Percentiles rank a stretch among this genome's conserved stretches.
Conservation (phyloP, 768 basidiomycete genomes). For the Xerocomellus amylosporus region DNA sequence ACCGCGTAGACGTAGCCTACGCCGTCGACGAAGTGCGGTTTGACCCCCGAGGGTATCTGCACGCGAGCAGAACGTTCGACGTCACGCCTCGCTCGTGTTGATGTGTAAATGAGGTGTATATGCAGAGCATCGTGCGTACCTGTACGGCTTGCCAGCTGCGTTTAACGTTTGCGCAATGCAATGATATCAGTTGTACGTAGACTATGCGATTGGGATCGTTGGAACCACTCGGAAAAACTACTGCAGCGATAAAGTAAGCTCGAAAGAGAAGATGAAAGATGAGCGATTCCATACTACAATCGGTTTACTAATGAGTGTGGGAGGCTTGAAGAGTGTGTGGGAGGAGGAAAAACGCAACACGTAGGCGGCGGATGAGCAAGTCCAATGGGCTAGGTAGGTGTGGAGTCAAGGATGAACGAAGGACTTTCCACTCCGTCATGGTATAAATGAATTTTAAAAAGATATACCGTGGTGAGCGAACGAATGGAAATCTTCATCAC, state of each 20-base stretch:
- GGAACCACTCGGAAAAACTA: constrained; percentile 17
- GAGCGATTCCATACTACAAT: constrained; percentile 27
- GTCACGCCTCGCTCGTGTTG: constrained; percentile 1
- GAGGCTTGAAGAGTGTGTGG: constrained; percentile 7
- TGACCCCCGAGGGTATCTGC: constrained; percentile 39
- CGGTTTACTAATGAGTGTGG: constrained; percentile 24
- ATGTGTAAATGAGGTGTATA: neutral
- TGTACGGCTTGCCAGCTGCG: neutral
- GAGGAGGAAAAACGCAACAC: constrained; percentile 3
- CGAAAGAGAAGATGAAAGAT: constrained; percentile 4
- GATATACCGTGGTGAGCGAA: constrained; percentile 24
- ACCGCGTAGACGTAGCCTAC: constrained; percentile 48
- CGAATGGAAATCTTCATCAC: constrained; percentile 16
- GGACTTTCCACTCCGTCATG: constrained; percentile 22
- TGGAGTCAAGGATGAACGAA: constrained; percentile 16
- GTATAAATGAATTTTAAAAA: constrained; percentile 15
- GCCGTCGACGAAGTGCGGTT: constrained; percentile 54
- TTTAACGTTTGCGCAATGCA: neutral
- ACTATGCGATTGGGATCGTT: constrained; percentile 11
- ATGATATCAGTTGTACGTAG: constrained; percentile 13
- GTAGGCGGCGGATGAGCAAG: constrained; percentile 11
- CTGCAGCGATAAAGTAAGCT: constrained; percentile 25
- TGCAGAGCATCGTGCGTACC: neutral
- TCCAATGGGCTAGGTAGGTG: constrained; percentile 17
- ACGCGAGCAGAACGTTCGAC: constrained; percentile 19